Evolutionary conservation across 371 early-diverging fungal genomes (phyloP), one percentile per base, ranked within the genome.

Genomic region (Thermomucor indicae-seudaticae): DNA sequence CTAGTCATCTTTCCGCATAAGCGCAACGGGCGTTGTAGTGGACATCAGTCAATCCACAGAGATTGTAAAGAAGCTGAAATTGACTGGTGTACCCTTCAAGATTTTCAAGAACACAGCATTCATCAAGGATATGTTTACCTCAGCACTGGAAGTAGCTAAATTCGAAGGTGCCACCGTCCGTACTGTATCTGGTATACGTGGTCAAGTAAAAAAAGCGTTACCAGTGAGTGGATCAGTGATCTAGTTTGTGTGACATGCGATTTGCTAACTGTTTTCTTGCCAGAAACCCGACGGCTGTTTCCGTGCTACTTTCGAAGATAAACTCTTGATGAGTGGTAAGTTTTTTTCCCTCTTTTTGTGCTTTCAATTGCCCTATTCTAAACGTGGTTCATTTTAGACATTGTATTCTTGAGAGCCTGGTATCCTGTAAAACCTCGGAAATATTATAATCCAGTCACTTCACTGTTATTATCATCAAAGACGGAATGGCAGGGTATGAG

Each of bases 241-340:
- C 43, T n/a, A 53, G 14, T 27, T 27, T 17, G n/a, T 7, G 44
- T 57, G 24, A 29, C 20, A 20, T 20, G 34, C 28, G 4, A 6
- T 31, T 22, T 3, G 30, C 35, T 38, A n/a, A n/a, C n/a, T n/a
- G n/a, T n/a, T n/a, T n/a, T n/a, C n/a, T 40, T 16, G 67, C n/a
- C 58, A 83, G 61, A 91, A 90, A 62, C 90, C 89, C 2, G 88
- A 88, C 27, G 99, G 99, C n/a, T 78, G 79, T 28, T 99, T 95
- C 88, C 89, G 99, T 60, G 99, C 98, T 7, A 94, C 97, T 3
- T 99, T 99, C 77, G 99, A 99, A 75, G 99, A 98, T 72, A 90
- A 92, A 71, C 79, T 99, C 25, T 65, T 95, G 62, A 90, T 90
- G 88, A 89, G 90, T 65, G 80, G 73, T 76, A 70, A 40, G 61